Evolutionary conservation across 352 stramenopile genomes (phyloP), one percentile per base, ranked within the genome.

Genomic region (Phytopythium cucurbitacearum): DNA sequence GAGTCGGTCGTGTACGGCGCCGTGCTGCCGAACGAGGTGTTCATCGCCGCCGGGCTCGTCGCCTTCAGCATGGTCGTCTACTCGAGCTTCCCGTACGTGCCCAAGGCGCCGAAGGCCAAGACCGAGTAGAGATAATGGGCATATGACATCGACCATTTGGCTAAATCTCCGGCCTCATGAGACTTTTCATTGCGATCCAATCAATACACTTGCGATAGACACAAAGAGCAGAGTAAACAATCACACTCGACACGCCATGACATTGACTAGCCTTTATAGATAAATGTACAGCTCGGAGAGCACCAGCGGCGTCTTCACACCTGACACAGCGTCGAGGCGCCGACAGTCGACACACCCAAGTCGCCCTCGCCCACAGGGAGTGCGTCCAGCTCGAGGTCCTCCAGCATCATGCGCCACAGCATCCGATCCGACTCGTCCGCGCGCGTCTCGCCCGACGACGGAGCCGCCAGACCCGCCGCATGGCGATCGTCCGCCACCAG

Each of bases 1-100:
- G 84, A 96, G 60, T 84, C 75, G 49, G 73, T 65, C 51, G 60
- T 92, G 33, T 91, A 95, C 56, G 72, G 70, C 44, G 57, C 65
- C 10, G 70, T 83, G 34, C 70, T 93, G 16, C 71, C 82, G 0
- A 50, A 60, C 3, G 69, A 91, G 33, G 77, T 91, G 15, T 90
- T 74, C 56, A 59, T 93, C n/a, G 76, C 82, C 6, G 80, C 82
- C 5, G 72, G 42, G 15, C 79, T 93, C 37, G 82, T 93, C 7
- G 69, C 75, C 1, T 60, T 60, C 28, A 91, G 80, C 40, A 84
- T 91, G 65, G 67, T 71, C 47, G 67, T 93, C 48, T 93, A 93
- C 73, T 87, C 71, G 28, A 75, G 67, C 28, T 90, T 78, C 51
- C 82, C 82, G 37, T 90, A 93, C 67, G 57, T 66, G 13, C 64